A percentile compares a stretch with the other conserved stretches of the same genome.
Conservation (phyloP, 306 rosid species). For the Vigna mungo region DNA sequence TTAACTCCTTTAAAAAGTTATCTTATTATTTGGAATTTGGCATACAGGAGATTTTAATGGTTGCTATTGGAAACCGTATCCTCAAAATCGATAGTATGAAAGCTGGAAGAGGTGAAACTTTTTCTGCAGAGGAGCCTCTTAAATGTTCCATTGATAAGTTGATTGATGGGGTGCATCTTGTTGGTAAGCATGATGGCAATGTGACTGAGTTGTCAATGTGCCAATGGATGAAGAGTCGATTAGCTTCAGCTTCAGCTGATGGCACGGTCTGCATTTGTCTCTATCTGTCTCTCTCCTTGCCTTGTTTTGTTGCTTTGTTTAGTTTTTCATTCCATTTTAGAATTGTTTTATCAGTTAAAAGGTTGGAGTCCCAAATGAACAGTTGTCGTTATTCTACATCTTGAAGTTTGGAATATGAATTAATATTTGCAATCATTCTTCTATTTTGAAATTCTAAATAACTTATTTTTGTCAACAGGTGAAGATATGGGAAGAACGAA, state of each 20-base stretch:
- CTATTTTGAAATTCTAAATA: conserved; percentile 27
- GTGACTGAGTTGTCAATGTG: conserved; percentile 82
- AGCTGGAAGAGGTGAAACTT: conserved; percentile 63
- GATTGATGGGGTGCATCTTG: conserved; percentile 67
- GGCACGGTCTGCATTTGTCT: conserved; percentile 65
- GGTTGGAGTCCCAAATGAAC: background rate
- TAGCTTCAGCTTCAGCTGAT: conserved; percentile 79
- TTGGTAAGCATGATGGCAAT: conserved; percentile 71
- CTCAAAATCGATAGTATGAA: conserved; percentile 67
- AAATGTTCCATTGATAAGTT: conserved; percentile 66
- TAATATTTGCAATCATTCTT: conserved; percentile 3
- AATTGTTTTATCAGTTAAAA: conserved; percentile 13
- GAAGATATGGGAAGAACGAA: conserved; percentile 82
- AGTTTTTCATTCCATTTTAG: conserved; percentile 39
- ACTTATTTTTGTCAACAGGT: conserved; percentile 57
- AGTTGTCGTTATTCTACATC: conserved; percentile 19
- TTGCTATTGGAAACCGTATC: conserved; percentile 60
- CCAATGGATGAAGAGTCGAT: conserved; percentile 82
- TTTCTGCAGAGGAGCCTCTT: conserved; percentile 69
- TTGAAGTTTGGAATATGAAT: conserved; percentile 27
- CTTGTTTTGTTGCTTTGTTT: conserved; percentile 28
- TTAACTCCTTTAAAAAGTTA: conserved; percentile 15
- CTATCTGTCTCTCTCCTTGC: conserved; percentile 36
- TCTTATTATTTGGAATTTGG: conserved; percentile 40
- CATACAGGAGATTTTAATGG: conserved; percentile 70